Evolutionary conservation across 2,329 filamentous ascomycete genomes (phyloP), one percentile per base, ranked within the genome.

Genomic region (Apiospora malaysiana): DNA sequence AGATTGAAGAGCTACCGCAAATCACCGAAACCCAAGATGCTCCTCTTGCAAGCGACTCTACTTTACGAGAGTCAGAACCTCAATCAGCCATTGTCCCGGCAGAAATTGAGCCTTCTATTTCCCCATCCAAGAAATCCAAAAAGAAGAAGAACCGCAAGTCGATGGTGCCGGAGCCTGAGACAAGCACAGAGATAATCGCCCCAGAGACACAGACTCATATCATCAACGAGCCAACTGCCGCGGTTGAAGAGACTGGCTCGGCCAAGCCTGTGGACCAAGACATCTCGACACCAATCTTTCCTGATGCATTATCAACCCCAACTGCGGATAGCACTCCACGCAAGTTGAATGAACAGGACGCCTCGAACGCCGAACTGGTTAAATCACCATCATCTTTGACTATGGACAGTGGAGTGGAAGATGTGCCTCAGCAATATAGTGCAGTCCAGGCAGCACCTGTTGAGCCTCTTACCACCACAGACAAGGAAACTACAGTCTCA

Each of bases 121-220:
- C 63, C 2, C 21, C 47, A n/a, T 45, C 73, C 14, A 74, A 76
- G 71, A 74, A 75, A 66, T 69, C 70, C 43, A 76, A 75, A 70
- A 73, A 75, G 70, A 73, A 72, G 47, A 73, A 77, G 66, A 74
- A 75, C 10, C 70, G 70, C 46, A 73, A 76, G 49, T 73, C 73
- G 71, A 73, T 73, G 67, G 37, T 49, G 67, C 21, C 21, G 25
- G 72, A 75, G 23, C 69, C 70, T 25, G 70, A 69, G 68, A 45
- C 51, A n/a, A 63, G 27, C 56, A 40, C 7, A 14, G 56, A 40
- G 40, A 40, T 14, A 3, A 40, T 21, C 32, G 32, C 18, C 16
- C 12, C 56, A 12, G 56, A 63, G 32, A 63, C 16, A 10, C 27
- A 40, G 10, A 40, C 51, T 59, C 63, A 42, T 73, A 73, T 43